Evolutionary conservation across 2,329 filamentous ascomycete genomes (phyloP).

Genomic region (Ceratocystis papillata): DNA sequence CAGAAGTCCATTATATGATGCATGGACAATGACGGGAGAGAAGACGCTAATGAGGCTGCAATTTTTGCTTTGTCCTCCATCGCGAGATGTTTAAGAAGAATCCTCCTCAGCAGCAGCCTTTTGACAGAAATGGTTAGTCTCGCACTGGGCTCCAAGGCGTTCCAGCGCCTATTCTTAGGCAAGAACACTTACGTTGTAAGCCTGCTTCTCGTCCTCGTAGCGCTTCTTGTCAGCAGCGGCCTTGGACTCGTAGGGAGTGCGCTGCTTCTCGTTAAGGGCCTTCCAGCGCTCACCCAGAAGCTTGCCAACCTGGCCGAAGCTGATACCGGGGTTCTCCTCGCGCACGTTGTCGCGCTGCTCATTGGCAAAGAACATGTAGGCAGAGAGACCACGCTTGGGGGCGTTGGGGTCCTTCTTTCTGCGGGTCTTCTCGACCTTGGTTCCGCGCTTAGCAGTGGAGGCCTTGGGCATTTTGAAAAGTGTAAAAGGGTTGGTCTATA

Average conservation of each 20-base stretch:
- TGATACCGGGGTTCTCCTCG: constrained; percentile 95
- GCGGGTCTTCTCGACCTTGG: constrained; percentile 46
- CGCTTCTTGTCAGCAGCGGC: constrained; percentile 96
- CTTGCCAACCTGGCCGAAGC: constrained; percentile 97
- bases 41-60: neutral
- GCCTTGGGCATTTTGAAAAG: constrained; percentile 48
- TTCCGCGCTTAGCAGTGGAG: constrained; percentile 41
- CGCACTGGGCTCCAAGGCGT: neutral
- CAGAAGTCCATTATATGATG: neutral
- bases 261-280: constrained; percentile 86
- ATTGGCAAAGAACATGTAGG: constrained; percentile 99
- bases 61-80: neutral
- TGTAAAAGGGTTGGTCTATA: neutral
- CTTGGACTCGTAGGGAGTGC: constrained; percentile 90
- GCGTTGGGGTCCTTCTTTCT: constrained; percentile 79
- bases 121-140: neutral
- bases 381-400: constrained; percentile 96
- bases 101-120: constrained; percentile 28
- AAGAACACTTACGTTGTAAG: constrained; percentile 61
- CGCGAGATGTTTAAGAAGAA: constrained; percentile 25
- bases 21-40: neutral
- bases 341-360: constrained; percentile 97
- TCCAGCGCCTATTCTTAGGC: neutral
- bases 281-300: constrained; percentile 98
- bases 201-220: constrained; percentile 95